Conservation (phyloP, 345 rosid genomes). For the Euclidium syriacum region DNA sequence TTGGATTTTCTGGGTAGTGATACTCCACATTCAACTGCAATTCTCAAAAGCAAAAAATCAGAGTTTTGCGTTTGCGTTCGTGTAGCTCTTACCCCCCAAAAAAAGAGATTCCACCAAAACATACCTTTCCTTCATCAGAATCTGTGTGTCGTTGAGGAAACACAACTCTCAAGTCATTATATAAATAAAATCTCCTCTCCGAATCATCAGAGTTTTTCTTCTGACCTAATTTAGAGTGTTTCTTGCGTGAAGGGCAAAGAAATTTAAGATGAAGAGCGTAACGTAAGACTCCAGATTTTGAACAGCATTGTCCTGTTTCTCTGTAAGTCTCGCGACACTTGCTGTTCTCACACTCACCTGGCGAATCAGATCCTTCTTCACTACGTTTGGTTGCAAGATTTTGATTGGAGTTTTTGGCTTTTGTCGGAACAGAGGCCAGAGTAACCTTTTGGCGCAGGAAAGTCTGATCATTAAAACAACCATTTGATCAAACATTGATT, state of each 20-base stretch:
- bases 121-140: constrained; percentile 92
- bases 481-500: constrained; percentile 2
- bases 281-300: constrained; percentile 65
- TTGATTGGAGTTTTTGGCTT: constrained; percentile 13
- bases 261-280: constrained; percentile 89
- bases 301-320: constrained; percentile 31
- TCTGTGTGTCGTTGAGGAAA: constrained; percentile 94
- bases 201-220: constrained; percentile 31
- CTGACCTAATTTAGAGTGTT: constrained; percentile 38
- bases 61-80: constrained; percentile 6
- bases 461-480: constrained; percentile 39
- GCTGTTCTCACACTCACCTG: constrained; percentile 14
- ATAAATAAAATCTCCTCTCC: constrained; percentile 68
- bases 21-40: constrained; percentile 76
- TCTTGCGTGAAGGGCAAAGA: constrained; percentile 60
- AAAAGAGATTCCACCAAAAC: neutral
- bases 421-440: constrained; percentile 41
- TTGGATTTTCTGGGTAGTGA: constrained; percentile 77
- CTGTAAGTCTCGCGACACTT: constrained; percentile 27
- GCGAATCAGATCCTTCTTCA: constrained; percentile 19
- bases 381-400: neutral
- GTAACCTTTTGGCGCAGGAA: constrained; percentile 81
- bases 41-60: neutral
- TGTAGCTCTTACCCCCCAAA: neutral
- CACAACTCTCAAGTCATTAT: constrained; percentile 71